phyloP scores from a whole-genome alignment of 495 filamentous ascomycete genomes.

The Aspergillus mulundensis region DNA sequence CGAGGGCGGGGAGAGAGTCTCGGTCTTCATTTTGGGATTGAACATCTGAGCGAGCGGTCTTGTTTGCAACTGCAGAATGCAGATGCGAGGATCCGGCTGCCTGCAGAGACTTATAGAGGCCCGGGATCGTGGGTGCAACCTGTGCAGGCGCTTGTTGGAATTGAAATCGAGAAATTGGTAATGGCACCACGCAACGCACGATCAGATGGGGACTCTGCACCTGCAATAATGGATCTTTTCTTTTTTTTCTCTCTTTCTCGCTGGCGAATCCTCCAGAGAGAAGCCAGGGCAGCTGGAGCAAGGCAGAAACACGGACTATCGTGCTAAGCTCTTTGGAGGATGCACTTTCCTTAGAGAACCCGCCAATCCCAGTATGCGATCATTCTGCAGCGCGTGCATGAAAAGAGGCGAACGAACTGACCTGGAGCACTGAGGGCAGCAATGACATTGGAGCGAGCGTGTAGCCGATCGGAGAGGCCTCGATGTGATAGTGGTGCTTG shows the following conservation, averaged over 20 bases:
- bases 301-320: slow-evolving; percentile 1
- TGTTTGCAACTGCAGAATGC: neutral
- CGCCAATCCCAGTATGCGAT: neutral
- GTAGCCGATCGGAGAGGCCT: neutral
- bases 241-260: neutral
- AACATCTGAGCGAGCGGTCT: neutral
- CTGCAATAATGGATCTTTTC: neutral
- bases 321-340: neutral
- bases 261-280: too few relatives aligned
- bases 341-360: neutral
- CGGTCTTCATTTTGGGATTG: neutral
- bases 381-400: neutral
- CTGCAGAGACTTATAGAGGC: slow-evolving; percentile 6
- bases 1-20: slow-evolving; percentile 12
- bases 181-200: neutral
- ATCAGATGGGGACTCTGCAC: slow-evolving; percentile 4
- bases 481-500: slow-evolving; percentile 1
- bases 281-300: neutral
- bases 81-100: neutral
- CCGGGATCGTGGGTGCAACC: neutral
- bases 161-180: slow-evolving; percentile 5
- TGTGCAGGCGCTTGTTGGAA: neutral
- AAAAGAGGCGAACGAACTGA: neutral
- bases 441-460: neutral
- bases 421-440: neutral